Base-by-base conservation (phyloP, 2,329 filamentous ascomycete species). In the Xylariaceae sp. region DNA sequence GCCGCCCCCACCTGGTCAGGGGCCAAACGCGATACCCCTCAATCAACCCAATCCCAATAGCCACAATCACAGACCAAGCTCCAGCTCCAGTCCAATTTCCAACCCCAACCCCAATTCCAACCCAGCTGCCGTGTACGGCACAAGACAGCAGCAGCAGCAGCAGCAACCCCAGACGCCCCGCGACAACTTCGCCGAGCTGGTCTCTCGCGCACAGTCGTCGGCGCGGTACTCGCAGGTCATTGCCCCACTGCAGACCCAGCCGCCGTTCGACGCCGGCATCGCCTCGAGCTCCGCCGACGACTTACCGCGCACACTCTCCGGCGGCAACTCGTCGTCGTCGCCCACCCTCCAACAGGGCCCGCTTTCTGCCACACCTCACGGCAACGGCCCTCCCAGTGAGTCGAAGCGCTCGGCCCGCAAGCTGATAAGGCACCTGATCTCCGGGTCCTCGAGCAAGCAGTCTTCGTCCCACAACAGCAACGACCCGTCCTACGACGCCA, bases 381-480 rank as follows among this genome's bases (percentile, higher is more conserved):
- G 39, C 43, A 53, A 53, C 54, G 49, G 53, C 33, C 47, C 47
- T 52, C 43, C 55, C 60, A 57, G 59, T 37, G 60, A 74, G 54
- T 41, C 52, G 43, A 71, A 72, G 53, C 69, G 70, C 44, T 73
- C 69, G 31, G 69, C 71, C 30, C 68, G 72, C 48, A 72, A 70
- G 52, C 59, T 76, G 45, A 68, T 78, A 58, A 76, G 70, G 59
- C 73, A 68, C 50, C 70, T 77, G 47, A 67, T 76, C 45, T 62
- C 63, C 40, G 64, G 68, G 48, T 65, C 65, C 33, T 51, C 49
- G 8, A 55, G 43, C 34, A n/a, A 24, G 21, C 44, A 48, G 58
- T 60, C 54, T 53, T 51, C 53, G 48, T 53, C 54, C 31, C 56
- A 59, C 33, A 59, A 54, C 17, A 49, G 55, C 36, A 19, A 41